Base-by-base conservation (phyloP, 2,329 filamentous ascomycete genomes). In the Apiospora rasikravindrae region DNA sequence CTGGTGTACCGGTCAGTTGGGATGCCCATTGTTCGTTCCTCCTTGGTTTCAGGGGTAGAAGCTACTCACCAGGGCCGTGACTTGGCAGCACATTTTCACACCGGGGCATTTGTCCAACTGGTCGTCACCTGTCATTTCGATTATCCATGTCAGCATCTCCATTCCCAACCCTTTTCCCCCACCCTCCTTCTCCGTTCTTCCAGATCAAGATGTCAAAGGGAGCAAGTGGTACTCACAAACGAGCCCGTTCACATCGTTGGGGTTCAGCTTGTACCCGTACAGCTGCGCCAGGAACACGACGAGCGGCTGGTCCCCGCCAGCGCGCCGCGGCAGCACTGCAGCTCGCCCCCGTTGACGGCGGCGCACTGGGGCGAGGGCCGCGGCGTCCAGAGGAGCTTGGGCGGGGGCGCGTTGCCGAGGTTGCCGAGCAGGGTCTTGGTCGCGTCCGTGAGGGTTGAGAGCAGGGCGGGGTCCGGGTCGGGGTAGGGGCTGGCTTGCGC, bases 61-160 rank as follows among this genome's bases (percentile, higher is more conserved):
- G 14, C 40, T n/a, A 78, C 79, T 78, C 71, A 80, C 80, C 69
- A 81, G 68, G 3, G 75, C 75, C 19, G 78, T 81, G 37, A 80
- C 77, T 71, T 80, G 76, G 51, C 80, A 81, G 73, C 80, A 81
- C 24, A 81, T 49, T 69, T 77, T 79, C 61, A 80, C 77, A 1
- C 79, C 79, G 1, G 78, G 76, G 44, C 79, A 81, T 7, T 68
- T 42, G 16, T 73, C 72, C 11, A 78, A 33, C 5, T 78, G 57
- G 16, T 71, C 68, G 70, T 80, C 76, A 44, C 79, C 78, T 80
- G 42, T 2, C 0, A 2, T 14, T 64, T 11, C 0, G 7, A 37
- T 2, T 37, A 10, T 16, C 3, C 3, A n/a, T n/a, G 8, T 40
- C 14, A 64, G 57, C 33, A n/a, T 47, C 10, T 6, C 7, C 16